Evolutionary conservation across 805 yeast species (phyloP).

Genomic region (Nakazawaea populi): DNA sequence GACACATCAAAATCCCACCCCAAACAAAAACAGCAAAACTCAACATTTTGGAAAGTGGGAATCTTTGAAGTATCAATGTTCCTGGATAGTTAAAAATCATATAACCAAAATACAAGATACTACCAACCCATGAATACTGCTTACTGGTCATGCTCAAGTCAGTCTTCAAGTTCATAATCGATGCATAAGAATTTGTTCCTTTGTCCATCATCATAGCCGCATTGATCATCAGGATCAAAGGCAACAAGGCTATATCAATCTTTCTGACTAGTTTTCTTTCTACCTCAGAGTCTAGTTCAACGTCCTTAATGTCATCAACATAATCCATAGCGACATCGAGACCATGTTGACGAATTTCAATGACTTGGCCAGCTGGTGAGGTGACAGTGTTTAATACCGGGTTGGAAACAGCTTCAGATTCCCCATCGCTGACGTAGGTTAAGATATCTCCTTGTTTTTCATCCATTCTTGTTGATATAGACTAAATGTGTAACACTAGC

Average conservation of each 20-base stretch:
- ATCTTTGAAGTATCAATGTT: constrained; percentile 36
- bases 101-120: constrained; percentile 41
- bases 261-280: constrained; percentile 30
- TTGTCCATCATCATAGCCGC: constrained; percentile 37
- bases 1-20: constrained; percentile 48
- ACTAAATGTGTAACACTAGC: too few relatives aligned
- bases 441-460: background rate
- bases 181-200: constrained; percentile 30
- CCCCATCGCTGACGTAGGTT: background rate
- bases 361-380: constrained; percentile 15
- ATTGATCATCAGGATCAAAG: constrained; percentile 28
- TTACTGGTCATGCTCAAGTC: constrained; percentile 32
- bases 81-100: constrained; percentile 41
- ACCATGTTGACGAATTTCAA: constrained; percentile 21
- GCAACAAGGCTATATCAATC: constrained; percentile 31
- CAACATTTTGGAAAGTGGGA: constrained; percentile 48
- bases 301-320: constrained; percentile 20
- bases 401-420: background rate
- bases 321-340: constrained; percentile 34
- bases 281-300: constrained; percentile 17
- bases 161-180: constrained; percentile 29
- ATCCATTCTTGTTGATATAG: background rate
- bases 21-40: constrained; percentile 41
- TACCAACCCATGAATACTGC: constrained; percentile 37
- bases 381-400: constrained; percentile 16